phyloP scores from a whole-genome alignment of 73 alveolate species.

The Tetrahymena elliotti region DNA sequence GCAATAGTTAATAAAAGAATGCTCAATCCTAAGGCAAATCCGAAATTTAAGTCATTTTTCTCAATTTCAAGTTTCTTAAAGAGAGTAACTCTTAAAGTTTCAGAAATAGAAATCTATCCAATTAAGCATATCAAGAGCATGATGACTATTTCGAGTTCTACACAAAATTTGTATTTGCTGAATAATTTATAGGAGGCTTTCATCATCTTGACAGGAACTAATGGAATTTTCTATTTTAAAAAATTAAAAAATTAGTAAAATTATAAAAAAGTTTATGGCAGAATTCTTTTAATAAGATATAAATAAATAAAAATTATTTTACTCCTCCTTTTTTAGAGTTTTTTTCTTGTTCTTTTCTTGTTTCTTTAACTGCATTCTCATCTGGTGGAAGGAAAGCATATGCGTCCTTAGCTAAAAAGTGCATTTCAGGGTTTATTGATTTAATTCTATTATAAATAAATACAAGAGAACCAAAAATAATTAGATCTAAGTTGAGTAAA shows the following conservation, averaged over 20 bases:
- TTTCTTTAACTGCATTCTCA: background rate
- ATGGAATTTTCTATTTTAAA: background rate
- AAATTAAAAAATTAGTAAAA: background rate
- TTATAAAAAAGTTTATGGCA: too few relatives aligned
- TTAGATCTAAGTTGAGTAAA: background rate
- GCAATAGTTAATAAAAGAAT: background rate
- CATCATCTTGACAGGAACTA: background rate
- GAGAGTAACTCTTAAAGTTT: background rate
- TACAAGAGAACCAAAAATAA: background rate
- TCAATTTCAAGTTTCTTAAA: background rate
- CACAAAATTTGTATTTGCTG: background rate
- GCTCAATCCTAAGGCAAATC: background rate
- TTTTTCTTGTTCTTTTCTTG: background rate
- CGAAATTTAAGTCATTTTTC: background rate
- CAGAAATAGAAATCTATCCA: background rate
- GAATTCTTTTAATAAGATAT: background rate
- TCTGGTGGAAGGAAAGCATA: background rate
- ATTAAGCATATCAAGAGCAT: background rate
- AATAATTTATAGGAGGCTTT: background rate
- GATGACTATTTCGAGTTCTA: background rate
- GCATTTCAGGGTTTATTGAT: background rate
- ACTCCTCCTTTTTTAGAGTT: background rate
- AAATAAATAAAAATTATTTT: background rate
- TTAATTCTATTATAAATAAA: background rate
- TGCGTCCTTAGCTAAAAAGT: background rate